Conservation (phyloP, 140 eudicot genomes). For the Senecio squalidus region DNA sequence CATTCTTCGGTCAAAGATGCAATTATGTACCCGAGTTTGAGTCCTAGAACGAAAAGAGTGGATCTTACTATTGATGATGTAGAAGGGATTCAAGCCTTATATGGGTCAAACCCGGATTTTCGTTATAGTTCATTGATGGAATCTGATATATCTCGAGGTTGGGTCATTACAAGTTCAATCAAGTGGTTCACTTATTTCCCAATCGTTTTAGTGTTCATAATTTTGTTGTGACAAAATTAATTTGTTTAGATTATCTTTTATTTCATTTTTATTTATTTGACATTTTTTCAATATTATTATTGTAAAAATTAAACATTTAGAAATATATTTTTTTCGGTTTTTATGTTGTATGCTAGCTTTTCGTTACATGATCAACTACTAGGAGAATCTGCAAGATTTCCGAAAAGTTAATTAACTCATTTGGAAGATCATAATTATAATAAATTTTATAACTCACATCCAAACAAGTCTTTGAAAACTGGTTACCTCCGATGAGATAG, state of each 20-base stretch:
- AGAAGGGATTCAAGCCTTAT: conserved; percentile 70
- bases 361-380: too few relatives aligned
- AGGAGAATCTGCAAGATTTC: too few relatives aligned
- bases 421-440: too few relatives aligned
- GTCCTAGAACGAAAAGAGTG: conserved; percentile 62
- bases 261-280: background rate
- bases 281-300: too few relatives aligned
- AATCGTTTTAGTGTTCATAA: conserved; percentile 7
- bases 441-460: too few relatives aligned
- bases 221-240: background rate
- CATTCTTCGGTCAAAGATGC: conserved; percentile 72
- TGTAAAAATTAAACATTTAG: background rate
- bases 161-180: conserved; percentile 20
- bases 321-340: background rate
- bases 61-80: conserved; percentile 70
- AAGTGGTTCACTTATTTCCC: conserved; percentile 32
- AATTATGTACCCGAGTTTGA: conserved; percentile 72
- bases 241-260: background rate
- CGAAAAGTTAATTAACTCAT: too few relatives aligned
- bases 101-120: conserved; percentile 76
- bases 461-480: too few relatives aligned
- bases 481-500: too few relatives aligned
- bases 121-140: conserved; percentile 43
- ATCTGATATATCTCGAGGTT: conserved; percentile 48
- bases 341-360: too few relatives aligned